phyloP scores from a whole-genome alignment of 23 red algal genomes.

The Gracilariopsis chorda region DNA sequence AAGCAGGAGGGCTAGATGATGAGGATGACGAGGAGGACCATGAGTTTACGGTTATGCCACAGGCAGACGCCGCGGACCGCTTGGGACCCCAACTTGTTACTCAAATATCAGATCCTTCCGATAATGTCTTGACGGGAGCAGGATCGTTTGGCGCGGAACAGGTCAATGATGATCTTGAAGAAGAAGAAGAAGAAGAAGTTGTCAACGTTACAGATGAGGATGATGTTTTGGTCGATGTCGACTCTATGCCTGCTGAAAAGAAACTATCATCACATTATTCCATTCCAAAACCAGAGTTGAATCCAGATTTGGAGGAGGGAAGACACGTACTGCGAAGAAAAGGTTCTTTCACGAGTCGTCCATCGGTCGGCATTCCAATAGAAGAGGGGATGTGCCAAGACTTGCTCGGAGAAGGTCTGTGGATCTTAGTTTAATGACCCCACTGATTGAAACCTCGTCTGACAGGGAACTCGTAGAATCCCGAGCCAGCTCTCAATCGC shows the following conservation, averaged over 20 bases:
- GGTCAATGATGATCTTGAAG: slow-evolving; percentile 10
- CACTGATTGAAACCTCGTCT: not conserved
- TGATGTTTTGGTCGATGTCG: slow-evolving; percentile 61
- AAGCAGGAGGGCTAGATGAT: not conserved
- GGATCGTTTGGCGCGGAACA: not conserved
- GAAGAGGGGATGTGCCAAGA: slow-evolving; percentile 55
- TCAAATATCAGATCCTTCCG: not conserved
- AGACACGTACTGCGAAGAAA: slow-evolving; percentile 45
- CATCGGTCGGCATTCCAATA: not conserved
- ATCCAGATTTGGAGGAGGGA: slow-evolving; percentile 53
- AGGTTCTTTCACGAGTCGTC: slow-evolving; percentile 67
- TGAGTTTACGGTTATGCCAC: slow-evolving; percentile 4
- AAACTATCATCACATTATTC: not conserved
- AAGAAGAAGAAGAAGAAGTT: slow-evolving; percentile 58
- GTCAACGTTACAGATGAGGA: slow-evolving; percentile 68
- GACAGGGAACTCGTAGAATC: not conserved
- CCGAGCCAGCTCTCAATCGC: not conserved
- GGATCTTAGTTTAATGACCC: slow-evolving; percentile 18
- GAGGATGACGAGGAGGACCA: slow-evolving; percentile 55
- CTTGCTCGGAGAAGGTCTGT: slow-evolving; percentile 51
- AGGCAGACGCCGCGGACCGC: not conserved
- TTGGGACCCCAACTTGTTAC: not conserved
- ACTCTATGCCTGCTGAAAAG: slow-evolving; percentile 1
- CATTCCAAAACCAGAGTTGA: slow-evolving; percentile 20
- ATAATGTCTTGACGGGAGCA: not conserved